Evolutionary conservation across 768 basidiomycete species (phyloP).

Genomic region (Lentinula edodes): DNA sequence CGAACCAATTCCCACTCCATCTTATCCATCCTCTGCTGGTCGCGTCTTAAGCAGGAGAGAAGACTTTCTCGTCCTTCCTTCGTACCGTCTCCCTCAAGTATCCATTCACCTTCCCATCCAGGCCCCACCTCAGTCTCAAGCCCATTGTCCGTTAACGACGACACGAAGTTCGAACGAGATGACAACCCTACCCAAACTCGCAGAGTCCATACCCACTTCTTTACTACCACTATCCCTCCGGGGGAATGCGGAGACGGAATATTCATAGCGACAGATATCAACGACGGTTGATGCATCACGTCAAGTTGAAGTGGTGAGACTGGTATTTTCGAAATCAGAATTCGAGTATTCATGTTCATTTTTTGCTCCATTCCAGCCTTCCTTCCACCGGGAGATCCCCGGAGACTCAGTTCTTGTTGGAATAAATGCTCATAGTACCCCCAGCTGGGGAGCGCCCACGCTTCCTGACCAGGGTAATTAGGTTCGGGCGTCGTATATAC

Average conservation of each 20-base stretch:
- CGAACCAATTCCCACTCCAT: conserved; percentile 50
- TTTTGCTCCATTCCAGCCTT: background rate
- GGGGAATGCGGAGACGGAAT: conserved; percentile 42
- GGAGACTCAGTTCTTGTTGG: background rate
- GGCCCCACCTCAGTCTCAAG: conserved; percentile 35
- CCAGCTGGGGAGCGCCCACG: conserved; percentile 2
- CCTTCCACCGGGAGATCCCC: background rate
- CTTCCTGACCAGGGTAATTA: background rate
- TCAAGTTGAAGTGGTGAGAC: background rate
- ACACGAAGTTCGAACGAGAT: background rate
- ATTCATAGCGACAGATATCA: background rate
- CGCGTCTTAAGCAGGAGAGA: conserved; percentile 42
- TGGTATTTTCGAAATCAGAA: background rate
- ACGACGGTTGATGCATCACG: background rate
- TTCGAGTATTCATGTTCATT: background rate
- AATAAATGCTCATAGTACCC: conserved; percentile 1
- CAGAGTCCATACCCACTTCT: conserved; percentile 64
- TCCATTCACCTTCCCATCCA: conserved; percentile 77
- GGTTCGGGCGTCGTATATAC: background rate
- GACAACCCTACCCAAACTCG: conserved; percentile 29
- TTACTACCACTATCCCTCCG: conserved; percentile 52
- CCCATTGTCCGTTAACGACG: background rate
- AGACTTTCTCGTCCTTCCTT: conserved; percentile 54
- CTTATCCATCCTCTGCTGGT: conserved; percentile 27
- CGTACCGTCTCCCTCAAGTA: conserved; percentile 76